A percentile compares a stretch with the other conserved stretches of the same genome.
These are phyloP conservation scores for Tilletia caries DNA, from an alignment of 1,284 basidiomycete species.

Conservation along the genomic window DNA sequence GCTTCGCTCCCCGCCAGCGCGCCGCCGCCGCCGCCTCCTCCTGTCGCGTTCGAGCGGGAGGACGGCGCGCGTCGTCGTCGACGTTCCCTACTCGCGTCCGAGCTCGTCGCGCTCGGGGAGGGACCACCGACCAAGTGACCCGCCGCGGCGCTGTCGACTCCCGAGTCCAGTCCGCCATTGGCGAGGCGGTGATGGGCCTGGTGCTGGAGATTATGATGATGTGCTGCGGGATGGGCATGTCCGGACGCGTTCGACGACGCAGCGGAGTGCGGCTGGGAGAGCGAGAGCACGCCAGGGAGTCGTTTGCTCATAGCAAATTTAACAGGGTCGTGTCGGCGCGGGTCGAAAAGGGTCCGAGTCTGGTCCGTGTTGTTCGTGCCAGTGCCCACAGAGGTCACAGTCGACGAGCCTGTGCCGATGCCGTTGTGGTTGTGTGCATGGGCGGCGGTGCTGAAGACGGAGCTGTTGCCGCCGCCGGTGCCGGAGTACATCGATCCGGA, in stretches of 20 bases:
- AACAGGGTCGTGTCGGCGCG: slow-evolving; percentile 76
- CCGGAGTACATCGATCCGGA: background rate
- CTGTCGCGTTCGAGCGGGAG: background rate
- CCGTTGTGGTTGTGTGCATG: too few relatives aligned
- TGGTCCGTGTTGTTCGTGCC: background rate
- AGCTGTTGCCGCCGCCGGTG: background rate
- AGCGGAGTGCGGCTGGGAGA: background rate
- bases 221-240: too few relatives aligned
- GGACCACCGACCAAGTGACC: background rate
- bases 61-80: background rate
- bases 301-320: slow-evolving; percentile 43
- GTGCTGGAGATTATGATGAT: background rate
- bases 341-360: slow-evolving; percentile 67
- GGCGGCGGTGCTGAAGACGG: background rate
- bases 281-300: slow-evolving; percentile 4
- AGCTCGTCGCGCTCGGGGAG: slow-evolving; percentile 10
- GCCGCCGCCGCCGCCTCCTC: background rate
- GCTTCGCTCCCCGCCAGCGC: slow-evolving; percentile 11
- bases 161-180: too few relatives aligned
- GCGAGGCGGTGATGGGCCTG: background rate
- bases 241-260: slow-evolving; percentile 19
- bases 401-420: background rate
- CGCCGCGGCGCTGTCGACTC: background rate
- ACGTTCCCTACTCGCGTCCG: slow-evolving; percentile 12
- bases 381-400: background rate